Evolutionary conservation across 202 grass and related monocot species (phyloP).

Genomic region (Musa balbisiana): DNA sequence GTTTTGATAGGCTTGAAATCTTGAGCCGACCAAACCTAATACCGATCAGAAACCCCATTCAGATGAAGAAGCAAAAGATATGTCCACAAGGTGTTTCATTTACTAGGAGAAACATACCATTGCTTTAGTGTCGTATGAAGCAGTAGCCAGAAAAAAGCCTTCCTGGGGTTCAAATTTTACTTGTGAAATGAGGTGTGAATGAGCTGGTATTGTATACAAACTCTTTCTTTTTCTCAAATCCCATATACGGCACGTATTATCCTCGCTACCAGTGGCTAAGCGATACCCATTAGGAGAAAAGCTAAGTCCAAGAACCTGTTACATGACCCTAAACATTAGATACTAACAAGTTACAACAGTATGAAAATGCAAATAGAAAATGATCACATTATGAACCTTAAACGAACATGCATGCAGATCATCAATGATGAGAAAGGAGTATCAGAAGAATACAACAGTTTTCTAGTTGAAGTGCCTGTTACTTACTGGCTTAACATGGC

Average conservation of each 20-base stretch:
- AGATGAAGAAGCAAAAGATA: conserved; percentile 7
- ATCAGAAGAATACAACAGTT: conserved; percentile 1
- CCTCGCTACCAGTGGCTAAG: conserved; percentile 85
- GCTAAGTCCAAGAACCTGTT: conserved; percentile 66
- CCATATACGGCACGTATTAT: conserved; percentile 93
- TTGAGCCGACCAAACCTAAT: conserved; percentile 76
- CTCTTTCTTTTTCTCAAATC: conserved; percentile 73
- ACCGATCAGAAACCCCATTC: conserved; percentile 1
- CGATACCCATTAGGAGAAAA: conserved; percentile 93
- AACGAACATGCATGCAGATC: not conserved
- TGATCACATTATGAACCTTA: not conserved
- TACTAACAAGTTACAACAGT: not conserved
- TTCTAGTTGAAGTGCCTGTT: not conserved
- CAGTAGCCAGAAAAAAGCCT: conserved; percentile 77
- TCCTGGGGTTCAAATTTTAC: conserved; percentile 97
- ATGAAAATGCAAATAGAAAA: not conserved
- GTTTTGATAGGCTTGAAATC: conserved; percentile 93
- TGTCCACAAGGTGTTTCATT: not conserved
- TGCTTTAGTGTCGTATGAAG: conserved; percentile 89
- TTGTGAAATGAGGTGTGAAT: conserved; percentile 84
- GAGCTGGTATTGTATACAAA: conserved; percentile 89
- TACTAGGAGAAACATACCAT: conserved; percentile 37
- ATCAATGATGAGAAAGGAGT: conserved; percentile 1
- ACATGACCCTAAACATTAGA: not conserved
- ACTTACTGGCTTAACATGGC: conserved; percentile 91